A percentile compares a stretch with the other conserved stretches of the same genome.
phyloP scores from a whole-genome alignment of 768 basidiomycete genomes.

The Russula sp. region DNA sequence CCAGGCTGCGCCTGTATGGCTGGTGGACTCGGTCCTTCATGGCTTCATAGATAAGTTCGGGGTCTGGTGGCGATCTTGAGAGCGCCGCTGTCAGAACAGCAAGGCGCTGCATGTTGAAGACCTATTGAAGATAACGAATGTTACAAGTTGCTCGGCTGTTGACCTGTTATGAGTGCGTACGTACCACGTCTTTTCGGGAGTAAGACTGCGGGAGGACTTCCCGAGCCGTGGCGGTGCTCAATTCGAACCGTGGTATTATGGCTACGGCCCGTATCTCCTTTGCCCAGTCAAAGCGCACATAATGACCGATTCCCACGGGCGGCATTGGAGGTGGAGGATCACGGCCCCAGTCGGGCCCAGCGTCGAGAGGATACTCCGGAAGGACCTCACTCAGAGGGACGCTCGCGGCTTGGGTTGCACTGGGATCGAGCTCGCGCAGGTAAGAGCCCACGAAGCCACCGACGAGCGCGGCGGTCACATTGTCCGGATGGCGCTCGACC shows the following conservation, averaged over 20 bases:
- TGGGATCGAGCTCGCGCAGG: constrained; percentile 80
- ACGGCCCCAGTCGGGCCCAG: constrained; percentile 86
- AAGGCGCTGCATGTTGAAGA: constrained; percentile 95
- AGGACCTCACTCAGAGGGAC: constrained; percentile 95
- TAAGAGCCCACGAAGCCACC: constrained; percentile 98
- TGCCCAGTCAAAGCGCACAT: constrained; percentile 85
- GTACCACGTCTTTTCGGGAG: constrained; percentile 86
- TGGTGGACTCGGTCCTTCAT: constrained; percentile 99
- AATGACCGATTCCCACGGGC: constrained; percentile 90
- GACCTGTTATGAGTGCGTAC: constrained; percentile 23
- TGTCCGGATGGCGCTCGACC: constrained; percentile 99
- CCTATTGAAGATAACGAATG: constrained; percentile 46
- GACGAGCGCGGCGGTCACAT: constrained; percentile 94
- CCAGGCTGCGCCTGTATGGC: constrained; percentile 86
- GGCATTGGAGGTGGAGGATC: constrained; percentile 90
- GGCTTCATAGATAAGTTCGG: constrained; percentile 96
- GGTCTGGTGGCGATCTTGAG: constrained; percentile 85
- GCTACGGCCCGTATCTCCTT: constrained; percentile 84
- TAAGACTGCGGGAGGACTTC: constrained; percentile 83
- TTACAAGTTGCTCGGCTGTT: neutral
- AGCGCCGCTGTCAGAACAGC: constrained; percentile 96
- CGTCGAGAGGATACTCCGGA: constrained; percentile 93
- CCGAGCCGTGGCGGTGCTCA: constrained; percentile 93
- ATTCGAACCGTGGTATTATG: constrained; percentile 92
- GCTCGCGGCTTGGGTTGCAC: constrained; percentile 76